Evolutionary conservation across 805 yeast genomes (phyloP), one percentile per base, ranked within the genome.

Genomic region (Cyberlindnera lachancei): DNA sequence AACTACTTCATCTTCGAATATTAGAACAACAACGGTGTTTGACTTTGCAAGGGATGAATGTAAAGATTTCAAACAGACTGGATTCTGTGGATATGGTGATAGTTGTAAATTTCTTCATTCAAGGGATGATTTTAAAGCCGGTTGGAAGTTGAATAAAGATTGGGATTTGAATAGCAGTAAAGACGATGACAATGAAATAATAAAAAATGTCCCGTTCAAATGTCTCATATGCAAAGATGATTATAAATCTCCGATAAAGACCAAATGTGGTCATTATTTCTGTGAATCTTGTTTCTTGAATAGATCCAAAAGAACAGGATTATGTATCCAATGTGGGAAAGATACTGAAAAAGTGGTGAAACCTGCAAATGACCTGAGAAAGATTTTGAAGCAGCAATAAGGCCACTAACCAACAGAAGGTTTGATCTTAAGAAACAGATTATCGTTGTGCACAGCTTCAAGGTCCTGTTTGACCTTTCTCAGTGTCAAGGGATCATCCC

Each of bases 61-160:
- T 53, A 92, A 90, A 50, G 97, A 92, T 55, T 92, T 71, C 55
- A 70, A 75, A 37, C 82, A 80, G 44, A 88, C 94, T 1, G 99
- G 98, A 0, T 88, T 76, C 52, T 92, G 98, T 66, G 96, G 96
- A 6, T 92, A 80, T 53, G 99, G 99, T 7, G 98, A 92, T 47
- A 80, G 92, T 22, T 92, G 99, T 62, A 92, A 92, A 59, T 92
- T 92, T 55, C 55, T 90, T 22, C 99, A 92, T 53, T 73, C 84
- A 12, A 61, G 99, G 56, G 96, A 85, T 45, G 95, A 85, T 49
- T 81, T 78, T 58, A 71, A 68, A 34, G 77, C 77, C 29, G 83
- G 79, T 19, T 74, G 77, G 73, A 75, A 79, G 37, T 53, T 79
- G 6, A 70, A 68, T 18, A 66, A 65, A 37, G 94, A 84, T 27